phyloP scores from a whole-genome alignment of 441 rosid genomes.

The Populus tomentosa region DNA sequence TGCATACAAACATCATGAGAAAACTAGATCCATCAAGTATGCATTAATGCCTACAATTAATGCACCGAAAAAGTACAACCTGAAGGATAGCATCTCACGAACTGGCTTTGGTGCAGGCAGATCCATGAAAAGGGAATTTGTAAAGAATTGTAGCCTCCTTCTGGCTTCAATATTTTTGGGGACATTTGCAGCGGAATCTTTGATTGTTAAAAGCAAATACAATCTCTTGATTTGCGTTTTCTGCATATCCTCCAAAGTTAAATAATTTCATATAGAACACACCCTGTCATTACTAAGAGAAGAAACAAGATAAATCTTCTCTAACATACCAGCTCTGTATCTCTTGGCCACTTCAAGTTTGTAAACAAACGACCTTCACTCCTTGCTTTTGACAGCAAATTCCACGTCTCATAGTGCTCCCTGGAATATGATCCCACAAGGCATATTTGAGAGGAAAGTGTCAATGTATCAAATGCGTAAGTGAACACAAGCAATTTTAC shows the following conservation, averaged over 20 bases:
- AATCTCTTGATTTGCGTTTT: constrained; percentile 74
- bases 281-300: constrained; percentile 12
- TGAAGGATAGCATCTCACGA: constrained; percentile 79
- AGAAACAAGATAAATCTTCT: constrained; percentile 11
- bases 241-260: constrained; percentile 43
- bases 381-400: constrained; percentile 70
- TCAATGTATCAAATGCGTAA: constrained; percentile 13
- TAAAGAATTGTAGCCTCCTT: constrained; percentile 86
- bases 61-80: constrained; percentile 35
- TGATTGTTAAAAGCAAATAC: constrained; percentile 79
- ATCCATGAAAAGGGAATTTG: constrained; percentile 96
- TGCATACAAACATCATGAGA: constrained; percentile 14
- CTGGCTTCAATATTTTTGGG: constrained; percentile 94
- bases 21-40: constrained; percentile 20
- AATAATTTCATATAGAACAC: constrained; percentile 10
- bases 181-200: constrained; percentile 88
- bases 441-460: constrained; percentile 6
- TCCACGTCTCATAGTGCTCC: constrained; percentile 81
- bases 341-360: constrained; percentile 88
- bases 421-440: constrained; percentile 34
- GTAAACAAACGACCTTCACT: constrained; percentile 83
- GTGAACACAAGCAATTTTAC: constrained; percentile 17
- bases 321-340: constrained; percentile 71
- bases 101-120: constrained; percentile 80
- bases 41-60: constrained; percentile 10